Evolutionary conservation across 805 yeast genomes (phyloP).

Genomic region (Candida maltosa): DNA sequence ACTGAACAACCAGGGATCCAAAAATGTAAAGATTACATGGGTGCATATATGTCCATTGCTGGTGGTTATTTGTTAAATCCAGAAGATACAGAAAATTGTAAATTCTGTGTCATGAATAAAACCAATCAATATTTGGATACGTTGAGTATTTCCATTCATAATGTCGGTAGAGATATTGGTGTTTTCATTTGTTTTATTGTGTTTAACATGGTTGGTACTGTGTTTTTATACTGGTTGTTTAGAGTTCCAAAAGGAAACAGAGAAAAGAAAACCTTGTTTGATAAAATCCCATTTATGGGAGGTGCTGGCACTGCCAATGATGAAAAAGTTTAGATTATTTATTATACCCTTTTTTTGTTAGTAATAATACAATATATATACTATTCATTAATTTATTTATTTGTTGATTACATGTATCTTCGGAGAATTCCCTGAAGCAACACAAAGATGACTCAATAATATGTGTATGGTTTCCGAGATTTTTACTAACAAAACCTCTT

Average conservation of each 20-base stretch:
- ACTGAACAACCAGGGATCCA: constrained; percentile 19
- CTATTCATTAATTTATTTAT: no score
- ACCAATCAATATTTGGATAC: constrained; percentile 26
- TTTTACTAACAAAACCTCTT: no score
- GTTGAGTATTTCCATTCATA: constrained; percentile 17
- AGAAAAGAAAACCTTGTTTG: constrained; percentile 7
- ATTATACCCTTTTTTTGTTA: no score
- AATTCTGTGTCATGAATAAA: constrained; percentile 20
- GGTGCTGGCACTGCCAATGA: no score
- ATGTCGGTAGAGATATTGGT: constrained; percentile 27
- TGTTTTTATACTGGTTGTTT: constrained; percentile 37
- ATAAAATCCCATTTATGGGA: no score
- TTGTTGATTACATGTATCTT: no score
- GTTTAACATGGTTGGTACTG: constrained; percentile 23
- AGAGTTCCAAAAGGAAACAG: constrained; percentile 37
- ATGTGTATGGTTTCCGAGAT: no score
- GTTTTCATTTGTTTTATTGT: constrained; percentile 22
- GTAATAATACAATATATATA: no score
- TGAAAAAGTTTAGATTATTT: no score
- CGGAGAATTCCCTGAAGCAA: no score
- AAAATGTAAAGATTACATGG: constrained; percentile 27
- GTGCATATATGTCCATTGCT: constrained; percentile 17
- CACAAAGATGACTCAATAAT: no score
- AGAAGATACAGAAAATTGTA: constrained; percentile 15
- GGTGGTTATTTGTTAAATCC: constrained; percentile 21